Conservation (phyloP, 2,329 filamentous ascomycete species). For the Xylaria sp. region DNA sequence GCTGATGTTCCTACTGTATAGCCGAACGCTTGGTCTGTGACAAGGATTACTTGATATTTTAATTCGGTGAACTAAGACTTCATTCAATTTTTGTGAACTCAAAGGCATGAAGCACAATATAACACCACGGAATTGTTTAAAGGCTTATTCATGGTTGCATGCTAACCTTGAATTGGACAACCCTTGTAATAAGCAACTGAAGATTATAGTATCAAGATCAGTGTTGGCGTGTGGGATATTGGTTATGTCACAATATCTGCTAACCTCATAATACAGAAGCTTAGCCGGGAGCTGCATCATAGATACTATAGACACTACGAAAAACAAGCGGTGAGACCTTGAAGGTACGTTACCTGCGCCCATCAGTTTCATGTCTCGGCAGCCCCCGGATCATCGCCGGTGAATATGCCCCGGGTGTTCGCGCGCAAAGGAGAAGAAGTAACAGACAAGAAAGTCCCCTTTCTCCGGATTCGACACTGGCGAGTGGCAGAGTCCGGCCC, state of each 20-base stretch:
- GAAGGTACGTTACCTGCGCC: neutral
- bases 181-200: neutral
- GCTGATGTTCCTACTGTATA: constrained; percentile 3
- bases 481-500: constrained; percentile 12
- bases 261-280: neutral
- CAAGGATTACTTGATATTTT: constrained; percentile 5
- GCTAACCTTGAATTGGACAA: neutral
- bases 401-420: neutral
- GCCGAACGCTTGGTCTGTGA: neutral
- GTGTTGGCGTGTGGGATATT: too few relatives aligned
- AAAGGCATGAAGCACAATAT: neutral
- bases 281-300: neutral
- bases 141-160: neutral
- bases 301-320: too few relatives aligned
- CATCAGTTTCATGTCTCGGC: neutral
- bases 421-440: neutral
- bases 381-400: neutral
- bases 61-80: neutral
- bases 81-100: neutral
- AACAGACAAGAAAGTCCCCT: neutral
- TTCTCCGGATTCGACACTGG: neutral
- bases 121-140: neutral
- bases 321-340: too few relatives aligned
- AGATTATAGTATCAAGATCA: neutral
- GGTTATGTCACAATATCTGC: neutral